Evolutionary conservation across 2,329 filamentous ascomycete genomes (phyloP), one percentile per base, ranked within the genome.

Genomic region (Teratosphaeria gauchensis): DNA sequence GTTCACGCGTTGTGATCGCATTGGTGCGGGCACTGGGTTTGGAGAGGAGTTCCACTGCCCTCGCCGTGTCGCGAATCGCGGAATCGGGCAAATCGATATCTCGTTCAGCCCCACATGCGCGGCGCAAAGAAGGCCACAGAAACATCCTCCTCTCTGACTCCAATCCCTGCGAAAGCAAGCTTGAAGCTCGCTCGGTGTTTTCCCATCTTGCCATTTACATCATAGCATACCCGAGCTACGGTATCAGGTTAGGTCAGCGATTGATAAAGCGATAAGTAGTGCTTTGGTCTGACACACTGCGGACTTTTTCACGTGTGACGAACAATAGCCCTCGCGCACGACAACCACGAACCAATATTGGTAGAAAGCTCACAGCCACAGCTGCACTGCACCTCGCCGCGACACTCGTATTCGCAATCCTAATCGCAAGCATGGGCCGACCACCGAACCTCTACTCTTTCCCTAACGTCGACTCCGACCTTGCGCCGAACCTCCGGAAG

Each of bases 401-500:
- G 24, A 28, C 24, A 28, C 24, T 28, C 24, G 33, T 35, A 14
- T 35, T 35, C 33, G 33, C 33, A 35, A 14, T 35, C 14, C 9
- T 35, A 35, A 35, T 35, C 33, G 33, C 59, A 58, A 69, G 46
- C 57, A 74, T 74, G 72, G 69, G 70, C 54, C 67, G 70, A 55
- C 69, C 70, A 59, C 68, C 82, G 65, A 83, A 81, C 66, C 87
- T 99, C 69, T 95, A 89, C 81, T 84, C 88, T 66, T 97, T 95
- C 76, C 77, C 84, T 63, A 81, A 80, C 75, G 78, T 94, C 75
- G 78, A 84, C 65, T 81, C 80, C 74, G 79, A 84, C 61, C 85
- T 99, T 65, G 89, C 91, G 21, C 78, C 82, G 38, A 86, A 87
- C 64, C 84, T 99, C 67, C 88, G 92, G 71, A 78, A 84, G 67